Base-by-base conservation (phyloP, 1,284 basidiomycete genomes). In the Rhodotorula sp. region DNA sequence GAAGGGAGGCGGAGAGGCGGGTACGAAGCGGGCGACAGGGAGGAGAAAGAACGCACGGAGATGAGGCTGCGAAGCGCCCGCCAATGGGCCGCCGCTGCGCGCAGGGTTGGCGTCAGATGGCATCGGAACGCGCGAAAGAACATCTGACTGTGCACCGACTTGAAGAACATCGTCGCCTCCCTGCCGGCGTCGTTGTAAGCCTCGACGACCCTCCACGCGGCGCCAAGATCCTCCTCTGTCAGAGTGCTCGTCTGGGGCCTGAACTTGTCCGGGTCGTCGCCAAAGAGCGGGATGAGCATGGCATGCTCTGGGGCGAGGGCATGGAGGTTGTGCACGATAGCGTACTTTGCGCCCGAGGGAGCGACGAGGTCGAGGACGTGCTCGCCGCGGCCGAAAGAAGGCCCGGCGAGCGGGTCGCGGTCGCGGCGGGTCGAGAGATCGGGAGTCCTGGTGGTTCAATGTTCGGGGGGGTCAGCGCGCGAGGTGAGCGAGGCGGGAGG, bases 31-130 rank as follows among this genome's bases (percentile, higher is more conserved):
- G n/a, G 21, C 27, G 3, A 0, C 29, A 15, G n/a, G 27, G 53
- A 12, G 8, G 13, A 15, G 21, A 8, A 41, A 13, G 36, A 22
- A 48, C 69, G 53, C 7, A 67, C 69, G 73, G 22, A 74, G 59
- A 37, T 74, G 73, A n/a, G 73, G 63, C 46, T 74, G 73, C 17
- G 50, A 56, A 3, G 73, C 73, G 19, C 73, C 73, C 8, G 73
- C 73, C 27, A 69, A 53, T 7, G 73, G 70, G 13, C 73, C 73
- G 7, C 73, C 73, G 55, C 69, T 70, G 69, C n/a, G 17, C 1
- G 39, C 39, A 39, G 7, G 39, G 39, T 39, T 15, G 15, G 22
- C 17, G 21, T 3, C 2, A 21, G n/a, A 29, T 17, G 12, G 32
- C 13, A 27, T 4, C 34, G 25, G 32, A 37, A 4, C 21, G 22